Percentiles rank a stretch among this genome's conserved stretches.
Conservation (phyloP, 345 rosid genomes). For the Salix suchowensis region DNA sequence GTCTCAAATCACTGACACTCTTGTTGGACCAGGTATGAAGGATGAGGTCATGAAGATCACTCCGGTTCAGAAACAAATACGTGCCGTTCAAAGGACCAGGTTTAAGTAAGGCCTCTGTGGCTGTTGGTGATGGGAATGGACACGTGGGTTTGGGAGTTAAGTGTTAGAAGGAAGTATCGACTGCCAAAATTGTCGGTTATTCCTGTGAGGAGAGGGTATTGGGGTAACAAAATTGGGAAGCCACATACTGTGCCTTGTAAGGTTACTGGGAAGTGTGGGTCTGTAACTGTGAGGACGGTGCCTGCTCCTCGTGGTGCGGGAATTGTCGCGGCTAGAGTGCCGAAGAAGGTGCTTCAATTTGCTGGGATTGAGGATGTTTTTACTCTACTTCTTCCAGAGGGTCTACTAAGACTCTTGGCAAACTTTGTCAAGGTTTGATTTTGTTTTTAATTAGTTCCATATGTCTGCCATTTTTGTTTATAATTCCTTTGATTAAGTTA, state of each 20-base stretch:
- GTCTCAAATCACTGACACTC: constrained; percentile 67
- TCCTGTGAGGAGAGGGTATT: constrained; percentile 64
- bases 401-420: constrained; percentile 75
- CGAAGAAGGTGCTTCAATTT: constrained; percentile 80
- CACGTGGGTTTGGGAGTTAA: constrained; percentile 70
- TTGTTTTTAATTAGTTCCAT: not conserved
- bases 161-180: constrained; percentile 64
- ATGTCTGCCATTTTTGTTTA: not conserved
- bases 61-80: constrained; percentile 86
- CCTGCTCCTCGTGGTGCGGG: constrained; percentile 80
- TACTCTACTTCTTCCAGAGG: constrained; percentile 76
- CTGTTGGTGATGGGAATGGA: constrained; percentile 58
- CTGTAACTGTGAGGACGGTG: constrained; percentile 68
- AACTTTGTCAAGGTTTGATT: constrained; percentile 67
- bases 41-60: constrained; percentile 96
- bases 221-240: constrained; percentile 72
- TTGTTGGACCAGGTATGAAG: constrained; percentile 59
- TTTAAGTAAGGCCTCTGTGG: constrained; percentile 60
- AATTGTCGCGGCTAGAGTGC: constrained; percentile 78
- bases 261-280: constrained; percentile 73
- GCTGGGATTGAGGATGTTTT: constrained; percentile 81
- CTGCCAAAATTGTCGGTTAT: constrained; percentile 68
- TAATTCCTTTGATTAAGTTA: not conserved
- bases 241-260: constrained; percentile 68
- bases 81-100: constrained; percentile 70